Evolutionary conservation across 1,139 yeast genomes (phyloP), one percentile per base, ranked within the genome.

Genomic region (Hansenula lynferdii): DNA sequence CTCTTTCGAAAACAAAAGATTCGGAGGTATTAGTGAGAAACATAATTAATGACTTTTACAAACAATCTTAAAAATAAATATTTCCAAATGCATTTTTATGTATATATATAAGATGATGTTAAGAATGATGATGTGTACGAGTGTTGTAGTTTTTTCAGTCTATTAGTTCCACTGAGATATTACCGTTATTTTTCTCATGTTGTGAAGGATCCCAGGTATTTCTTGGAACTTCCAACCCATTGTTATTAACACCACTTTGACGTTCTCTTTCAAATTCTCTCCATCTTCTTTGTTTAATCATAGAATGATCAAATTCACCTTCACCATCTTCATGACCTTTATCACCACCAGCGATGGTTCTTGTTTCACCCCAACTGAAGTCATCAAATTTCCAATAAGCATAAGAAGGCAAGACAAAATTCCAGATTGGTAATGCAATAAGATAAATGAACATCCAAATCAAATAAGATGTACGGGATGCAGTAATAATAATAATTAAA

Each of bases 301-400:
- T 79, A 4, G 94, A 77, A 16, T 95, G 85, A 59, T 92, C 97
- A 58, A 92, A 92, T 45, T 80, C 83, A 49, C 97, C 97, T 37
- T 76, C 86, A 8, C 49, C 68, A 32, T 67, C 77, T 41, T 79
- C 89, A 58, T 86, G 95, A 6, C 64, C 72, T 45, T 70, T 77
- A 29, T 57, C 61, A 10, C 78, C 94, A 33, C 92, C 95, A 16
- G 77, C 78, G 42, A 92, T 79, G 17, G 85, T 74, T 69, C 98
- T 77, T 6, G 98, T 92, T 49, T 90, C 97, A 61, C 98, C 98
- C 98, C 98, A 92, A 54, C 92, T 80, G 66, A 92, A 92, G 62
- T 92, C 98, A 62, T 92, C 98, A 63, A 92, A 92, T 62, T 90
- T 90, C 98, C 98, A 92, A 54, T 67, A 92, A 0, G 97, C 87